A percentile compares a stretch with the other conserved stretches of the same genome.
Conservation (phyloP, 2,329 filamentous ascomycete species). For the Diaporthe sp. region DNA sequence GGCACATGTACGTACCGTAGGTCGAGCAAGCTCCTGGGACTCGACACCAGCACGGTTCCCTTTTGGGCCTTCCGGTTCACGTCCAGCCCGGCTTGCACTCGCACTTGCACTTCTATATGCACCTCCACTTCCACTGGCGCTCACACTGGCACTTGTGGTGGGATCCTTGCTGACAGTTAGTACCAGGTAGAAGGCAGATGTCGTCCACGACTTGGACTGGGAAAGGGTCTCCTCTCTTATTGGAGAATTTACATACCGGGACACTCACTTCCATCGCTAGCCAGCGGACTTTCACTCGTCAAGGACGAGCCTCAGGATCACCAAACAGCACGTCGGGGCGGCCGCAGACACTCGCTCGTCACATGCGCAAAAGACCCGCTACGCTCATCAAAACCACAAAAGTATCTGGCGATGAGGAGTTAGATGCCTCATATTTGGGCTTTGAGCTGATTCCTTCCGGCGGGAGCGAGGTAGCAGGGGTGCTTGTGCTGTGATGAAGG, state of each 20-base stretch:
- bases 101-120: neutral
- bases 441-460: neutral
- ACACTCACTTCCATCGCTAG: constrained; percentile 6
- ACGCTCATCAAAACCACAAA: neutral
- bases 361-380: constrained; percentile 8
- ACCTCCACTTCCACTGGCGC: neutral
- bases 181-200: neutral
- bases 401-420: constrained; percentile 11
- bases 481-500: constrained; percentile 32
- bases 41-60: neutral
- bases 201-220: neutral
- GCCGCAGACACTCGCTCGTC: constrained; percentile 22
- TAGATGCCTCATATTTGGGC: constrained; percentile 34
- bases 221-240: neutral
- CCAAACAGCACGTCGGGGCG: constrained; percentile 5
- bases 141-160: neutral
- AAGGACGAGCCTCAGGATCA: constrained; percentile 1
- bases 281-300: neutral
- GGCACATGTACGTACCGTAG: constrained; percentile 27
- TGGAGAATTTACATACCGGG: constrained; percentile 4
- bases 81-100: neutral
- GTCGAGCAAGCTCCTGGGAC: constrained; percentile 7
- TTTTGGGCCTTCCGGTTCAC: neutral
- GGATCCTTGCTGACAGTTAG: constrained; percentile 24
- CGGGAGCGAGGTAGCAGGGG: constrained; percentile 28